Percentiles rank a stretch among this genome's conserved stretches.
Evolutionary conservation across 106 monocot species (phyloP).

Genomic region (Acorus calamus): DNA sequence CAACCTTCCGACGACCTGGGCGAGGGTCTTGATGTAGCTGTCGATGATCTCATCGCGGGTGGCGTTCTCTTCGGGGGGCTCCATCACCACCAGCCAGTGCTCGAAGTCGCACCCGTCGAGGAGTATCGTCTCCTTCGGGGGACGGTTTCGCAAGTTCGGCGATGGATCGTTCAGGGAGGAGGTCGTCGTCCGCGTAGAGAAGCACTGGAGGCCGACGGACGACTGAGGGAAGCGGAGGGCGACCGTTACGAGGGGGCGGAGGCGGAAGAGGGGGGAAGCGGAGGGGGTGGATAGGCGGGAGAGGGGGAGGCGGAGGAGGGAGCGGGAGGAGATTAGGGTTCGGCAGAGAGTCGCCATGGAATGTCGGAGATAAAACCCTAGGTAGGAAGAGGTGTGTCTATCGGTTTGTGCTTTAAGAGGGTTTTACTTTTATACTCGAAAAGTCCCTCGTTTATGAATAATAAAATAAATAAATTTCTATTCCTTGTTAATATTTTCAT

Average conservation of each 20-base stretch:
- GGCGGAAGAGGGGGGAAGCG: slow-evolving; percentile 13
- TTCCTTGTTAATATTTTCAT: too few relatives aligned
- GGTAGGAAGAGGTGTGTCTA: too few relatives aligned
- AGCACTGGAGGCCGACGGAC: slow-evolving; percentile 18
- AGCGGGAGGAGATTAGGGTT: slow-evolving; percentile 5
- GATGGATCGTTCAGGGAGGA: slow-evolving; percentile 77
- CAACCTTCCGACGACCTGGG: slow-evolving; percentile 72
- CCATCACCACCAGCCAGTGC: slow-evolving; percentile 91
- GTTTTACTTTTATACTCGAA: too few relatives aligned
- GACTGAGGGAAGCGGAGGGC: background rate
- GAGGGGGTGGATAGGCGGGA: background rate
- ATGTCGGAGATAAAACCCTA: too few relatives aligned
- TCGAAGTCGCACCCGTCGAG: slow-evolving; percentile 96
- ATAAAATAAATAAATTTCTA: too few relatives aligned
- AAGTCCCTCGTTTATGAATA: too few relatives aligned
- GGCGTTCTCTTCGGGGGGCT: slow-evolving; percentile 51
- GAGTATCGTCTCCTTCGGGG: slow-evolving; percentile 91
- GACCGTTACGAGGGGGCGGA: slow-evolving; percentile 13
- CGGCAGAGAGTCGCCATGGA: background rate
- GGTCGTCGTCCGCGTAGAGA: slow-evolving; percentile 59
- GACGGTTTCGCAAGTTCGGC: slow-evolving; percentile 90
- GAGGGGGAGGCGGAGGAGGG: background rate
- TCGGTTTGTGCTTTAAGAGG: too few relatives aligned
- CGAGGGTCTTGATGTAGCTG: slow-evolving; percentile 75
- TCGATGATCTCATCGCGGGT: slow-evolving; percentile 84